Conservation (phyloP, 768 basidiomycete genomes). For the Asterophora parasitica region DNA sequence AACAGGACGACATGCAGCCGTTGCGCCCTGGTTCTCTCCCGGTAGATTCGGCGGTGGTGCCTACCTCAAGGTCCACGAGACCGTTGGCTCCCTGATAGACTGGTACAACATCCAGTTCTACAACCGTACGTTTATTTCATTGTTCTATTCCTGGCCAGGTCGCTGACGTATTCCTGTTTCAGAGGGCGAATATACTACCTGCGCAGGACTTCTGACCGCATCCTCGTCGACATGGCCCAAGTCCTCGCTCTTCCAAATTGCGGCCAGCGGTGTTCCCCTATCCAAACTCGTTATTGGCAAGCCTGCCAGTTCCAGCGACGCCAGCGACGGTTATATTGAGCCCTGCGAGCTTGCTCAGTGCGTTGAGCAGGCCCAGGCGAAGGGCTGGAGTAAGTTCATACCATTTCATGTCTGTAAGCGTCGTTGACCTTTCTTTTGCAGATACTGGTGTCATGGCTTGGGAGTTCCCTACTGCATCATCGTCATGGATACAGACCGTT, state of each 20-base stretch:
- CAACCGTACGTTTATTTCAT: conserved; percentile 29
- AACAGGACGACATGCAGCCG: conserved; percentile 24
- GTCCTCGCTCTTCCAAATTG: conserved; percentile 54
- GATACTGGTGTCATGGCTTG: conserved; percentile 28
- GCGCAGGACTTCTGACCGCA: conserved; percentile 47
- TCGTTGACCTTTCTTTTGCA: conserved; percentile 4
- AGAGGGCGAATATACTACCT: conserved; percentile 65
- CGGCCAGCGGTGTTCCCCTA: conserved; percentile 48
- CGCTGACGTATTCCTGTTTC: conserved; percentile 4
- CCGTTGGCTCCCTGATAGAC: conserved; percentile 54
- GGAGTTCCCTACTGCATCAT: conserved; percentile 37
- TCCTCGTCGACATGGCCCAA: conserved; percentile 59
- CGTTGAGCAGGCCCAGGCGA: conserved; percentile 46
- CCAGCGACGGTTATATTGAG: conserved; percentile 56
- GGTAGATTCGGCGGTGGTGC: conserved; percentile 40
- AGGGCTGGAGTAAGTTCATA: conserved; percentile 57
- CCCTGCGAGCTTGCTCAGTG: conserved; percentile 53
- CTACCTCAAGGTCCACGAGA: conserved; percentile 47
- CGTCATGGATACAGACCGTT: conserved; percentile 37
- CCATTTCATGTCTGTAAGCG: not conserved
- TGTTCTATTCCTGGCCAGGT: not conserved
- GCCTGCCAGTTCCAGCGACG: conserved; percentile 46
- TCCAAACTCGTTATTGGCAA: conserved; percentile 73
- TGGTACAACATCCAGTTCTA: conserved; percentile 54
- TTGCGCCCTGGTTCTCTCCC: conserved; percentile 46